A percentile compares a stretch with the other conserved stretches of the same genome.
Conservation (phyloP, 176 grass and related monocot genomes). For the Aegilops sharonensis region DNA sequence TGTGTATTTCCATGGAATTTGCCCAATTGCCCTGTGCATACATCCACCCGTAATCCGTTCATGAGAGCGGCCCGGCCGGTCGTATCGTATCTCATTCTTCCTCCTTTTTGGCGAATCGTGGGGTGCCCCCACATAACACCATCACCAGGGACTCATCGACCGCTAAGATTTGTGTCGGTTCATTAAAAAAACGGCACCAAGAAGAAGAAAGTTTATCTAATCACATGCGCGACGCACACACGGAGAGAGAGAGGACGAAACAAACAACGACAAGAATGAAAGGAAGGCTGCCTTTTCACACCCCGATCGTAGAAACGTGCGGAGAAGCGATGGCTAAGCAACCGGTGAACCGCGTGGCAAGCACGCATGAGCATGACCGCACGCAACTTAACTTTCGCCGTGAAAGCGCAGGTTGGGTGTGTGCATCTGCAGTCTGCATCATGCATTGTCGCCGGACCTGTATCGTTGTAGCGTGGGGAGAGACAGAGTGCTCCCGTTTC, state of each 20-base stretch:
- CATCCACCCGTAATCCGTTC: too few species aligned
- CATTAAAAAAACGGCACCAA: neutral
- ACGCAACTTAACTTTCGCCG: neutral
- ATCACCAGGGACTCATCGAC: neutral
- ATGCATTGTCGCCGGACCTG: neutral
- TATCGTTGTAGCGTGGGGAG: neutral
- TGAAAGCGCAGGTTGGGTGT: neutral
- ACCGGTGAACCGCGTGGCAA: neutral
- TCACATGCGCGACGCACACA: conserved; percentile 36
- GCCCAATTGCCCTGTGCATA: neutral
- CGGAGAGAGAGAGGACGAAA: neutral
- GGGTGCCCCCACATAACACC: neutral
- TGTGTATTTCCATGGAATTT: neutral
- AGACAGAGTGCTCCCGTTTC: neutral
- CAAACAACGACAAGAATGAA: neutral
- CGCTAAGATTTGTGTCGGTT: conserved; percentile 13
- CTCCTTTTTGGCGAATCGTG: neutral
- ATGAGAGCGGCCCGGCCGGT: neutral
- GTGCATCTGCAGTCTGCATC: neutral
- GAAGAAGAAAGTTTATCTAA: neutral
- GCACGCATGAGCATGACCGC: neutral
- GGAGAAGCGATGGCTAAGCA: conserved; percentile 10
- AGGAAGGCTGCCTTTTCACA: neutral
- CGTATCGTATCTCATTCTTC: neutral
- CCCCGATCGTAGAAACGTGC: neutral